Evolutionary conservation across 768 basidiomycete species (phyloP).

Genomic region (Amanita thiersii): DNA sequence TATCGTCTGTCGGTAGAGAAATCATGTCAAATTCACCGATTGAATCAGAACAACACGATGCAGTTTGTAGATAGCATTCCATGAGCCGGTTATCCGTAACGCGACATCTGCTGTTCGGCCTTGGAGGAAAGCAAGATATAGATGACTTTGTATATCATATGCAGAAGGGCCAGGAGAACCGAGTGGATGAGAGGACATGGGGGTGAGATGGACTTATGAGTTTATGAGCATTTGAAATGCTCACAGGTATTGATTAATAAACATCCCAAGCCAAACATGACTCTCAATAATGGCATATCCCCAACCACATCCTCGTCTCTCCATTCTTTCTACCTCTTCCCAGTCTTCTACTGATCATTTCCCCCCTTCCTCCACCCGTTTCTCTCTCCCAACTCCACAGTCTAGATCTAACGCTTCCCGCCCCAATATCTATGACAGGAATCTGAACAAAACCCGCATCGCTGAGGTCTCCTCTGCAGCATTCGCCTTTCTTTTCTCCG

Average conservation of each 20-base stretch:
- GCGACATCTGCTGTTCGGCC: constrained; percentile 73
- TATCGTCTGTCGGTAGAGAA: not conserved
- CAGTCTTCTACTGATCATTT: constrained; percentile 41
- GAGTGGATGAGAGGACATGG: constrained; percentile 10
- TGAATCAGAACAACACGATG: constrained; percentile 88
- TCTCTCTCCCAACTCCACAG: constrained; percentile 57
- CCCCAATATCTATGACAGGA: constrained; percentile 84
- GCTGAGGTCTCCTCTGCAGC: constrained; percentile 79
- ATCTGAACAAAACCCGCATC: constrained; percentile 78
- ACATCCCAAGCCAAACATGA: not conserved
- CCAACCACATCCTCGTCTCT: constrained; percentile 48
- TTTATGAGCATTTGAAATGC: not conserved
- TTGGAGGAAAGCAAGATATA: constrained; percentile 67
- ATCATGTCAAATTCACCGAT: constrained; percentile 36
- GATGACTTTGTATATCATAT: constrained; percentile 59
- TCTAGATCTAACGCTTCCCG: constrained; percentile 38
- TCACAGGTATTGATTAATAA: not conserved
- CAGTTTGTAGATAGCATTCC: constrained; percentile 67
- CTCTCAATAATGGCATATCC: constrained; percentile 4
- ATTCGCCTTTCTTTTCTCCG: constrained; percentile 87
- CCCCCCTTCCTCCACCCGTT: constrained; percentile 53
- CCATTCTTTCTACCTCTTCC: constrained; percentile 57
- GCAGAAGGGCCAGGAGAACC: constrained; percentile 36
- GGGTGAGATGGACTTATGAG: constrained; percentile 2
- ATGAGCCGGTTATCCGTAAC: constrained; percentile 55